phyloP scores from a whole-genome alignment of 2,329 filamentous ascomycete species.

The Aspergillus fumigatiaffinis region DNA sequence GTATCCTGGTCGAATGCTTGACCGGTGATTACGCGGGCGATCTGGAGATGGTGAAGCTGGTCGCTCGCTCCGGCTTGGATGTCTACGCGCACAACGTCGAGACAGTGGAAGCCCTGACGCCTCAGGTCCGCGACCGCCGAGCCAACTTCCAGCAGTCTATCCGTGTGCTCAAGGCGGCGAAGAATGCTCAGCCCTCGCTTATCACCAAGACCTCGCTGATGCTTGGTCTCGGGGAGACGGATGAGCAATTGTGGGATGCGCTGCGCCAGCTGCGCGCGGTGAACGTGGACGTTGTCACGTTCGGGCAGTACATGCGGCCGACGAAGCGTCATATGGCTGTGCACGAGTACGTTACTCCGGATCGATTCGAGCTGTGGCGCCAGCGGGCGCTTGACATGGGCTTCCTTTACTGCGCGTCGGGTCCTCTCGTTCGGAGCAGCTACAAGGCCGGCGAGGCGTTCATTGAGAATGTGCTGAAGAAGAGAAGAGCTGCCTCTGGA shows the following conservation, averaged over 20 bases:
- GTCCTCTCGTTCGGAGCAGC: constrained; percentile 85
- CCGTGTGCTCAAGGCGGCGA: constrained; percentile 73
- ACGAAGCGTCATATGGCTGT: constrained; percentile 98
- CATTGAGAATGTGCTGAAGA: constrained; percentile 95
- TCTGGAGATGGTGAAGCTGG: constrained; percentile 77
- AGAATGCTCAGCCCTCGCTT: constrained; percentile 68
- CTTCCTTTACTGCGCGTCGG: constrained; percentile 93
- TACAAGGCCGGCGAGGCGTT: constrained; percentile 99
- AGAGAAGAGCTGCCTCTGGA: constrained; percentile 50
- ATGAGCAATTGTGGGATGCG: constrained; percentile 77
- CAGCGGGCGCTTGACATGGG: constrained; percentile 88
- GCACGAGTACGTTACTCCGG: constrained; percentile 88
- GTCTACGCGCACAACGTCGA: constrained; percentile 98
- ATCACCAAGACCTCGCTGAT: constrained; percentile 99
- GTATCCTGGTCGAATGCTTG: constrained; percentile 44
- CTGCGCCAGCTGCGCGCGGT: constrained; percentile 73
- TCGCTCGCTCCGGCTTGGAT: constrained; percentile 84
- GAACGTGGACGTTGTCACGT: constrained; percentile 91
- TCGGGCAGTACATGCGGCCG: constrained; percentile 99
- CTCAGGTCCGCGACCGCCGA: constrained; percentile 81
- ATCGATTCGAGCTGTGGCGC: constrained; percentile 87
- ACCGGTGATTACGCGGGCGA: constrained; percentile 84
- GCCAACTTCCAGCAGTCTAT: constrained; percentile 87
- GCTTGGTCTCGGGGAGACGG: constrained; percentile 90
- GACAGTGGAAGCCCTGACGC: constrained; percentile 86